phyloP scores from a whole-genome alignment of 228 moss, liverwort and hornwort species.

The Sphagnum magellanicum region DNA sequence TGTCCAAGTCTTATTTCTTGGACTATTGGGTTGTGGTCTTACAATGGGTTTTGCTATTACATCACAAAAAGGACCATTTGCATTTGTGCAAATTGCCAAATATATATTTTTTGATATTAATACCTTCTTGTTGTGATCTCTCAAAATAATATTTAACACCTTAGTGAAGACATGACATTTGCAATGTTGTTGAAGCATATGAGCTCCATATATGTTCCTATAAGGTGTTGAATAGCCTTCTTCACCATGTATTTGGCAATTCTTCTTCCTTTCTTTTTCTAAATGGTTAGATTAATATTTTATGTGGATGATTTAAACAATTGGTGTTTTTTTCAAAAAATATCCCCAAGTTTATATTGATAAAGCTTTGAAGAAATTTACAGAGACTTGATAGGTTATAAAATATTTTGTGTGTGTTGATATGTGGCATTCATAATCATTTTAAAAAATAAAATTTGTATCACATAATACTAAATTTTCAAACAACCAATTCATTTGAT shows the following conservation, averaged over 20 bases:
- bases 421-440: too few species aligned
- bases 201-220: constrained; percentile 30
- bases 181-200: constrained; percentile 36
- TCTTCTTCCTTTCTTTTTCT: constrained; percentile 43
- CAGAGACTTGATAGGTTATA: too few species aligned
- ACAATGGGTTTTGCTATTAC: too few species aligned
- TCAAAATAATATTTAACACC: constrained; percentile 48
- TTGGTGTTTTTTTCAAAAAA: constrained; percentile 35
- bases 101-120: not conserved
- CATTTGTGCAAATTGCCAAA: too few species aligned
- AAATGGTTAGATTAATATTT: constrained; percentile 42
- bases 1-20: too few species aligned
- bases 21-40: too few species aligned
- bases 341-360: constrained; percentile 52
- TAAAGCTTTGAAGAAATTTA: constrained; percentile 54
- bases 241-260: constrained; percentile 38
- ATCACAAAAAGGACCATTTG: too few species aligned
- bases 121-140: constrained; percentile 35
- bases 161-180: constrained; percentile 26
- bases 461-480: too few species aligned
- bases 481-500: too few species aligned
- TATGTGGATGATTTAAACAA: constrained; percentile 43
- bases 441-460: too few species aligned
- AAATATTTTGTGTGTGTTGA: too few species aligned
- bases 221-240: constrained; percentile 18